Percentiles rank a stretch among this genome's conserved stretches.
phyloP scores from a whole-genome alignment of 345 rosid genomes.

The Eucalyptus rudis region DNA sequence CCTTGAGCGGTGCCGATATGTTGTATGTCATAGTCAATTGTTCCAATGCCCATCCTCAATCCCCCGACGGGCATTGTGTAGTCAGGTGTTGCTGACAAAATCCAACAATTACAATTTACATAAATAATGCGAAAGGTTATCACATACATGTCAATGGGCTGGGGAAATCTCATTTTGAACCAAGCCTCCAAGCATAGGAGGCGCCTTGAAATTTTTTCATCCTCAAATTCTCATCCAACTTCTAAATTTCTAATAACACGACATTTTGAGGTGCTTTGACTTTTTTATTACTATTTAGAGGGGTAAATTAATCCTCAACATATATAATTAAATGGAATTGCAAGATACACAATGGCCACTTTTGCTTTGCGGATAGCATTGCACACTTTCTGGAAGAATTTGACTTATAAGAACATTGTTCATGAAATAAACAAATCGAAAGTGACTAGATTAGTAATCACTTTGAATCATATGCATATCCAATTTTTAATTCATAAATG shows the following conservation, averaged over 20 bases:
- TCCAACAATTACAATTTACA: not conserved
- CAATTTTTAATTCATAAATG: not conserved
- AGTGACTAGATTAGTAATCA: accelerated
- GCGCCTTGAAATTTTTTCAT: not conserved
- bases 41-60: no score
- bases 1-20: no score
- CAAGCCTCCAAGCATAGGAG: not conserved
- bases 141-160: not conserved
- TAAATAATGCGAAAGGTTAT: not conserved
- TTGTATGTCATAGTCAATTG: no score
- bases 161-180: not conserved
- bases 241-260: not conserved
- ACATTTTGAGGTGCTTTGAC: not conserved
- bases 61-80: not conserved
- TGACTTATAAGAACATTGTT: not conserved
- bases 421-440: no score
- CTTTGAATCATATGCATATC: no score
- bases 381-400: not conserved
- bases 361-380: not conserved
- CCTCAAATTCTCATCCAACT: not conserved
- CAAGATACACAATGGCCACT: not conserved
- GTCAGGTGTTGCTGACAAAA: not conserved
- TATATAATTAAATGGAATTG: not conserved
- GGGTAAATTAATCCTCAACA: not conserved
- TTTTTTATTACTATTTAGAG: not conserved